Evolutionary conservation across 2,329 filamentous ascomycete species (phyloP).

Genomic region (Lachnellula occidentalis): DNA sequence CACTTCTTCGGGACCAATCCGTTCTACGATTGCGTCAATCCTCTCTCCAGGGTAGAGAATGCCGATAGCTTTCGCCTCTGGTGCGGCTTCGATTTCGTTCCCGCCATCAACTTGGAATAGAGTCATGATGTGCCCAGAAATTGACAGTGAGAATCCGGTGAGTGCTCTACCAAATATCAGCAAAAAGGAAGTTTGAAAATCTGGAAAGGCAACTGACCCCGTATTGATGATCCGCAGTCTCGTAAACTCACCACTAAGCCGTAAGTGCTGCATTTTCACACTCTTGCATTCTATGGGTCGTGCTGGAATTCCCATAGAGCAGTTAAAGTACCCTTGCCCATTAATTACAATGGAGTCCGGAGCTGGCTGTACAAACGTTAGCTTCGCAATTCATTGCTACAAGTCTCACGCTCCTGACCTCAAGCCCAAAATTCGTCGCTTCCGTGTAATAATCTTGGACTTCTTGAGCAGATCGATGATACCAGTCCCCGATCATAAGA

Average conservation of each 20-base stretch:
- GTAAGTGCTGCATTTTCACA: constrained; percentile 12
- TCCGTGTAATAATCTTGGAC: constrained; percentile 39
- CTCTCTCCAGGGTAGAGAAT: constrained; percentile 36
- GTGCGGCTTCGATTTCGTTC: constrained; percentile 26
- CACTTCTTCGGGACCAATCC: background rate
- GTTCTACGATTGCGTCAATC: constrained; percentile 33
- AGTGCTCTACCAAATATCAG: constrained; percentile 30
- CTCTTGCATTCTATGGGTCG: constrained; percentile 38
- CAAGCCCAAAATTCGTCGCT: constrained; percentile 37
- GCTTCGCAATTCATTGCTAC: background rate
- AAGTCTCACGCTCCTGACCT: constrained; percentile 25
- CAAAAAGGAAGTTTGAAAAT: background rate
- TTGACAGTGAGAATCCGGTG: constrained; percentile 34
- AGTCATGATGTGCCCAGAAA: constrained; percentile 29
- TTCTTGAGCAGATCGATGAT: constrained; percentile 37
- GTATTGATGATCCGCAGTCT: constrained; percentile 39
- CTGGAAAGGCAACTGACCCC: constrained; percentile 27
- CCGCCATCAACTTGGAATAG: constrained; percentile 39
- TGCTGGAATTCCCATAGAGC: constrained; percentile 39
- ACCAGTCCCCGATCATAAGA: constrained; percentile 44
- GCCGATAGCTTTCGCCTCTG: constrained; percentile 31
- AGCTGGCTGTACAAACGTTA: constrained; percentile 34
- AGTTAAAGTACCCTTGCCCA: constrained; percentile 40
- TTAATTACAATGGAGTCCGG: constrained; percentile 44
- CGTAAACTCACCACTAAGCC: constrained; percentile 23